Evolutionary conservation across 2,329 filamentous ascomycete genomes (phyloP).

Genomic region (Madurella mycetomatis): DNA sequence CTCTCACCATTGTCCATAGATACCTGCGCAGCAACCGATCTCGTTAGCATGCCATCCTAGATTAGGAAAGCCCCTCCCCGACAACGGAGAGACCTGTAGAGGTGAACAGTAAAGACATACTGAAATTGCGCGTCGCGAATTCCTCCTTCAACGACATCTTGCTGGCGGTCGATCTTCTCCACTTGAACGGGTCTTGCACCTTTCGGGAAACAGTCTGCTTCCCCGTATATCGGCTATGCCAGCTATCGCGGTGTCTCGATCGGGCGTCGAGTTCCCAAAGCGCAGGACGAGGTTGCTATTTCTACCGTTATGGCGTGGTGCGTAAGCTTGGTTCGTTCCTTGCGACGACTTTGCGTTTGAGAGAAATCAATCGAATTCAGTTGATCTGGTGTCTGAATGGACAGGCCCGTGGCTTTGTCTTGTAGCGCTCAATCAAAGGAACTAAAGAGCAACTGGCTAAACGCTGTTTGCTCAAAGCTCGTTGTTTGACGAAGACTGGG

Average conservation of each 20-base stretch:
- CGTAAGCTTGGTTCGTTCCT: background rate
- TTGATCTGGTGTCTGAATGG: background rate
- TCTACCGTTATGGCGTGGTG: background rate
- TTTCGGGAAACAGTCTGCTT: background rate
- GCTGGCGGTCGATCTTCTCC: conserved; percentile 27
- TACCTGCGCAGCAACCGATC: conserved; percentile 49
- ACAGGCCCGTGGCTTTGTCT: background rate
- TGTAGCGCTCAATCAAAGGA: background rate
- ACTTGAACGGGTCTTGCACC: background rate
- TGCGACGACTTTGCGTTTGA: background rate
- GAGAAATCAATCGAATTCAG: background rate
- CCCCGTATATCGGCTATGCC: background rate
- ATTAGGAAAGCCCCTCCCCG: background rate
- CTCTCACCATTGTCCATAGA: conserved; percentile 71
- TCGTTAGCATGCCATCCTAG: conserved; percentile 13
- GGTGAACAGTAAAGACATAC: conserved; percentile 42
- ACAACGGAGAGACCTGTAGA: background rate
- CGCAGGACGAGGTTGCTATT: background rate
- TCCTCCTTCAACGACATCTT: conserved; percentile 69
- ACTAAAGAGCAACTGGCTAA: background rate
- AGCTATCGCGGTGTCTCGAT: background rate
- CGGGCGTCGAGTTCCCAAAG: background rate
- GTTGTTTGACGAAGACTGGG: background rate
- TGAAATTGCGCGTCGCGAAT: conserved; percentile 70
- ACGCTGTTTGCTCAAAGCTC: background rate